Percentiles rank a stretch among this genome's conserved stretches.
phyloP scores from a whole-genome alignment of 805 yeast species.

The Pichia exigua region DNA sequence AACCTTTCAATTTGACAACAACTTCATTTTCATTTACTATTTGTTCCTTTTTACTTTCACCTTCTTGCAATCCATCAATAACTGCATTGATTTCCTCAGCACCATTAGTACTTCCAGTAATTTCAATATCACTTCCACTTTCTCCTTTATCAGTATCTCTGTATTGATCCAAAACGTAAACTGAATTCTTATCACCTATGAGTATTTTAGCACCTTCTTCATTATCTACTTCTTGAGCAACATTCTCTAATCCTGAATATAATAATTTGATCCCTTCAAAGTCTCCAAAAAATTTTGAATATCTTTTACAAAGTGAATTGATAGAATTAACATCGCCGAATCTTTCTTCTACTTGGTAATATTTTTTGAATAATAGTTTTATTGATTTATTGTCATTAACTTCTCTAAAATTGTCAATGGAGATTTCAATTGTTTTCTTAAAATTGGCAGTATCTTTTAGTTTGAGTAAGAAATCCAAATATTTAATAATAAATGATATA shows the following conservation, averaged over 20 bases:
- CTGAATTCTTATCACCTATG: neutral
- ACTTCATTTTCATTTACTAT: neutral
- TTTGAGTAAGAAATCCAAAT: slow-evolving; percentile 63
- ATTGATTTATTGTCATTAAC: slow-evolving; percentile 28
- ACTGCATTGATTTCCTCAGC: neutral
- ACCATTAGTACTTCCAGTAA: neutral
- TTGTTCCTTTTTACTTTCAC: neutral
- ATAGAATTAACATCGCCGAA: slow-evolving; percentile 67
- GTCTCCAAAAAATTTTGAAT: slow-evolving; percentile 52
- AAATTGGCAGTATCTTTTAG: slow-evolving; percentile 63
- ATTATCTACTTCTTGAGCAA: neutral
- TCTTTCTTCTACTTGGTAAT: slow-evolving; percentile 59
- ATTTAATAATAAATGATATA: slow-evolving; percentile 57
- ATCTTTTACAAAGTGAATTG: slow-evolving; percentile 57
- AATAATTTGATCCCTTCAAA: neutral
- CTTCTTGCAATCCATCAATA: slow-evolving; percentile 1
- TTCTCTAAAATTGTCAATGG: slow-evolving; percentile 46
- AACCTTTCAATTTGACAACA: neutral
- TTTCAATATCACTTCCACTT: neutral
- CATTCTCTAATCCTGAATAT: neutral
- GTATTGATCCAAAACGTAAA: slow-evolving; percentile 1
- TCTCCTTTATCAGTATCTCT: neutral
- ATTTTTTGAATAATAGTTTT: slow-evolving; percentile 44
- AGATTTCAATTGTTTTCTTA: slow-evolving; percentile 74
- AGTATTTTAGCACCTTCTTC: neutral